These are phyloP conservation scores for Endothia cerciana DNA, from an alignment of 2,329 filamentous ascomycete genomes.

Conservation along the genomic window DNA sequence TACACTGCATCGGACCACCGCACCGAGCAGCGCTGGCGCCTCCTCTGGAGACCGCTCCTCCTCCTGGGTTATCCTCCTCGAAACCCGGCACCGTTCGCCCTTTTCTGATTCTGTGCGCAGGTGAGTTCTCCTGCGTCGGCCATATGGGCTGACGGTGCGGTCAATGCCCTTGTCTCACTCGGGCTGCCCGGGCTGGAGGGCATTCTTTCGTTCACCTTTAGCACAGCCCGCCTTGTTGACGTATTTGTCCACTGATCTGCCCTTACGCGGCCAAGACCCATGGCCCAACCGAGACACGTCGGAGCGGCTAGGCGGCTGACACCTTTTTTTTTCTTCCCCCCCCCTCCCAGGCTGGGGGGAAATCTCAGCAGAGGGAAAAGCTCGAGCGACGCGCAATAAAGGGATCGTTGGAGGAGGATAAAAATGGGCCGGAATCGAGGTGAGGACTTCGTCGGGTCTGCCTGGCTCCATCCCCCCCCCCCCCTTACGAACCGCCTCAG, in stretches of 20 bases:
- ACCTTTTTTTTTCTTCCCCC: slow-evolving; percentile 22
- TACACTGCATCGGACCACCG: neutral
- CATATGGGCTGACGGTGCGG: neutral
- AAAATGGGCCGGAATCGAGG: slow-evolving; percentile 61
- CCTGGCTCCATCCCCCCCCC: neutral
- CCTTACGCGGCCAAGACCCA: slow-evolving; percentile 27
- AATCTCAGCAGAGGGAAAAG: slow-evolving; percentile 12
- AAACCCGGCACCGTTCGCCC: neutral
- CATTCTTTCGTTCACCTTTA: neutral
- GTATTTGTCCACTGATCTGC: slow-evolving; percentile 21
- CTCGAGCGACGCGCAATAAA: slow-evolving; percentile 28
- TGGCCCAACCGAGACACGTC: slow-evolving; percentile 27
- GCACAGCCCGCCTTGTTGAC: slow-evolving; percentile 25
- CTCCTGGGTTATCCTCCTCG: no score
- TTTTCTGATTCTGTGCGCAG: slow-evolving; percentile 9
- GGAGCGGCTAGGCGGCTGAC: slow-evolving; percentile 22
- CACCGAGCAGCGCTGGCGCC: slow-evolving; percentile 10
- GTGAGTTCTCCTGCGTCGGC: slow-evolving; percentile 21
- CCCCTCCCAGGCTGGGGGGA: slow-evolving; percentile 23
- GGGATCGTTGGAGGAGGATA: slow-evolving; percentile 27
- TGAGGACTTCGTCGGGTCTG: slow-evolving; percentile 31
- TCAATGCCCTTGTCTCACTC: slow-evolving; percentile 7
- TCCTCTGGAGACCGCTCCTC: neutral
- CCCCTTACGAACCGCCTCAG: neutral
- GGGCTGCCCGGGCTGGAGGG: neutral